These are phyloP conservation scores for Coleophoma eucalyptorum DNA, from an alignment of 2,329 filamentous ascomycete genomes.

Conservation along the genomic window DNA sequence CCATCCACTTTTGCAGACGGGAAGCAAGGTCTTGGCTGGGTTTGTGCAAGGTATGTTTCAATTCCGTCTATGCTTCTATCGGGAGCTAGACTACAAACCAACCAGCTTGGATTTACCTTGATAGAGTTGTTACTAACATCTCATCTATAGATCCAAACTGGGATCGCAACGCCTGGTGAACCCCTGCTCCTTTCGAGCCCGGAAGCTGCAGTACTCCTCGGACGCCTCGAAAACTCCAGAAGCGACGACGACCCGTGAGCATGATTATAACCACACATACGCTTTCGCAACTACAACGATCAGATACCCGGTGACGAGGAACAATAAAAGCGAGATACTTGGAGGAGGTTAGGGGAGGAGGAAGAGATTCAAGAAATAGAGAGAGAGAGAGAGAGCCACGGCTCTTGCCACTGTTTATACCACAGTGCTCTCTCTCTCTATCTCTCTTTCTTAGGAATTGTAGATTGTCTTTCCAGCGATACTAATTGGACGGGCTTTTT, in stretches of 20 bases:
- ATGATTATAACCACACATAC: conserved; percentile 18
- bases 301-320: conserved; percentile 9
- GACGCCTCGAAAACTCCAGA: conserved; percentile 39
- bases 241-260: conserved; percentile 27
- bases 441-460: no score
- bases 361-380: no score
- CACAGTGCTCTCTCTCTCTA: no score
- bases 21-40: conserved; percentile 90
- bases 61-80: not conserved
- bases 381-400: not conserved
- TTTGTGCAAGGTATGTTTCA: conserved; percentile 88
- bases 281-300: conserved; percentile 17
- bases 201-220: conserved; percentile 16
- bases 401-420: not conserved
- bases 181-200: not conserved
- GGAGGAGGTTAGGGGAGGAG: no score
- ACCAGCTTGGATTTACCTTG: no score
- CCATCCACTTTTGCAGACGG: conserved; percentile 93
- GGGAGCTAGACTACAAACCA: no score
- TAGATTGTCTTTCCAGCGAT: no score
- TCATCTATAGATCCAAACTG: conserved; percentile 67
- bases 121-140: conserved; percentile 11
- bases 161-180: conserved; percentile 87
- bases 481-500: no score
- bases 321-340: no score